These are phyloP conservation scores for Scopulariopsis brevicaulis DNA, from an alignment of 2,329 filamentous ascomycete genomes.

Conservation along the genomic window DNA sequence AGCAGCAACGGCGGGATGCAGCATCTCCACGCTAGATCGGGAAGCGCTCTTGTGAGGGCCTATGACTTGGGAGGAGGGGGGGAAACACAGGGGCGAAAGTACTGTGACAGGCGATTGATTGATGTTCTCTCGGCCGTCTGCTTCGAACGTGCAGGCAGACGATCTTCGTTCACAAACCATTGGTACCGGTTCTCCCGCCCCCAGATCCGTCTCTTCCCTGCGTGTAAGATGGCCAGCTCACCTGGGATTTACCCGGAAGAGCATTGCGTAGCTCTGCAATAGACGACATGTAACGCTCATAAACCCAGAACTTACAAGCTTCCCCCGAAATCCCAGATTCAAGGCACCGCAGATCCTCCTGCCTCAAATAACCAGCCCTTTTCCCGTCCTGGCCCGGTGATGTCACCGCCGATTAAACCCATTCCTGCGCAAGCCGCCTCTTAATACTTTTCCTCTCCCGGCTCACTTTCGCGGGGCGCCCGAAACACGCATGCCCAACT, in stretches of 20 bases:
- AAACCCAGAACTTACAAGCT: neutral
- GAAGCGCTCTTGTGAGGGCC: neutral
- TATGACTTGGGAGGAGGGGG: neutral
- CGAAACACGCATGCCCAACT: neutral
- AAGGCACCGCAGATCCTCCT: neutral
- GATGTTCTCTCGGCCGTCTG: too few species aligned
- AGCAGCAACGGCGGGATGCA: neutral
- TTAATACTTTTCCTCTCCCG: neutral
- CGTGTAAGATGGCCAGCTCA: neutral
- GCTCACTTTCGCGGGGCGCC: neutral
- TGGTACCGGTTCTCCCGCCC: neutral
- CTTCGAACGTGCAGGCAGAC: too few species aligned
- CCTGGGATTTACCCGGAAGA: conserved; percentile 5
- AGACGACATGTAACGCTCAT: neutral
- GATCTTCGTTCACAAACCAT: neutral
- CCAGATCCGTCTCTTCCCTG: too few species aligned
- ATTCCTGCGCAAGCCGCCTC: neutral
- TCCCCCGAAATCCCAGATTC: neutral
- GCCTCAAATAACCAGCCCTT: neutral
- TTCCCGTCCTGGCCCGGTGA: conserved; percentile 3
- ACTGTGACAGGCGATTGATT: too few species aligned
- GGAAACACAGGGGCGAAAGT: neutral
- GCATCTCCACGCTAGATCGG: neutral
- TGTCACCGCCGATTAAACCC: neutral
- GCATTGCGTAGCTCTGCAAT: neutral